Base-by-base conservation (phyloP, 192 early-diverging fungal genomes). In the Umbelopsis sp. region DNA sequence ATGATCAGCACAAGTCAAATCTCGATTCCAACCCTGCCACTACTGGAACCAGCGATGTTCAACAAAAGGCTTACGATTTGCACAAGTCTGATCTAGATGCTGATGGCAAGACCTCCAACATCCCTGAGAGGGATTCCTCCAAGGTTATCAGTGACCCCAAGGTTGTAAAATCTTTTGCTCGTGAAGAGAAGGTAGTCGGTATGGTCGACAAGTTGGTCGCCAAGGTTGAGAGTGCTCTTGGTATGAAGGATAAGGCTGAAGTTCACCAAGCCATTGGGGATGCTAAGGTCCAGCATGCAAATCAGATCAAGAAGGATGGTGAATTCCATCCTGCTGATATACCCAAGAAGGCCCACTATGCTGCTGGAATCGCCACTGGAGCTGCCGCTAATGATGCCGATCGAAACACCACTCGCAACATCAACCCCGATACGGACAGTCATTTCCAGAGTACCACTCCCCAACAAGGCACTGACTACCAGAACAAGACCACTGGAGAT, bases 151-250 rank as follows among this genome's bases (percentile, higher is more conserved):
- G 2, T 15, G 55, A 61, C 3, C 55, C 55, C 2, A 6, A 61
- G 0, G 30, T 35, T 35, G 55, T 61, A 1, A 61, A 61, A 30
- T 18, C 30, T 4, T 15, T 25, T 61, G 55, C 55, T 61, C 55
- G 55, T 18, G 55, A 61, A 35, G 55, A 61, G 30, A 61, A 61
- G 55, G 8, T 61, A 16, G 55, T 25, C 12, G 55, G 55, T 61
- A 30, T 61, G 12, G 33, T 61, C 16, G 55, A 61, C 13, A 61
- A 61, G 13, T 25, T 61, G 21, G 55, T 61, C 25, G 55, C 55
- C 16, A 61, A 61, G 15, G 55, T 61, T 27, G 55, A 61, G 55
- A 61, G 33, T 35, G 55, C n/a, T 18, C 55, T 61, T 27, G 55
- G 55, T 30, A 11, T 35, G 12, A 61, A 61, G 55, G 55, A 35